phyloP scores from a whole-genome alignment of 2,329 filamentous ascomycete species.

The Paecilomyces fulvus region DNA sequence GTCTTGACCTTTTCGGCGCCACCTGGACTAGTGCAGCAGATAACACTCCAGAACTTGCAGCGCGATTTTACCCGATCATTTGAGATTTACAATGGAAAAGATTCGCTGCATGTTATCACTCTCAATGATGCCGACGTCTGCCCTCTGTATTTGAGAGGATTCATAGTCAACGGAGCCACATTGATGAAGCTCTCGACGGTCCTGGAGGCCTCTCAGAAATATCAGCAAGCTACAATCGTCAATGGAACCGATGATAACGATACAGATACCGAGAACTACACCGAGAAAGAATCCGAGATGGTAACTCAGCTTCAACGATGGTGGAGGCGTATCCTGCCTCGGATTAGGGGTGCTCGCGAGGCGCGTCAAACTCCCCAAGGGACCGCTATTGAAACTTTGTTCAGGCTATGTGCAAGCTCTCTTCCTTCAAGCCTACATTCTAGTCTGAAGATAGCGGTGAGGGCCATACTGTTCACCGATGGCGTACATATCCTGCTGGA shows the following conservation, averaged over 20 bases:
- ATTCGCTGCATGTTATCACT: constrained; percentile 6
- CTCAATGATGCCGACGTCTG: constrained; percentile 5
- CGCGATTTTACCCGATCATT: constrained; percentile 5
- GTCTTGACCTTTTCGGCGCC: background rate
- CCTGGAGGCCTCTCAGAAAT: background rate
- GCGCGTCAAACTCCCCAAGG: constrained; percentile 1
- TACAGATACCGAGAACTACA: constrained; percentile 1
- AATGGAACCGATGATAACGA: background rate
- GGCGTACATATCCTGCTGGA: constrained; percentile 3
- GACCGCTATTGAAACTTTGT: background rate
- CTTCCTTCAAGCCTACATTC: background rate
- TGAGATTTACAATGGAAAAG: constrained; percentile 6
- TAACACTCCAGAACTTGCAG: constrained; percentile 2
- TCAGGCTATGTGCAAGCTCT: background rate
- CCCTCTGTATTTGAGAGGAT: constrained; percentile 1
- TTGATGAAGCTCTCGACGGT: constrained; percentile 2
- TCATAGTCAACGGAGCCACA: background rate
- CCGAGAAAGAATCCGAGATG: constrained; percentile 1
- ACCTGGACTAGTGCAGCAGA: background rate
- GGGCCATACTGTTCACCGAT: constrained; percentile 8
- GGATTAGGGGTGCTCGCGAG: constrained; percentile 1
- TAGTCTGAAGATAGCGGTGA: constrained; percentile 3
- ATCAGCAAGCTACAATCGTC: background rate
- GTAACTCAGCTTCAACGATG: constrained; percentile 7
- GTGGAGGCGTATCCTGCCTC: constrained; percentile 6